phyloP scores from a whole-genome alignment of 73 alveolate species.

The Symbiodinium pilosum region DNA sequence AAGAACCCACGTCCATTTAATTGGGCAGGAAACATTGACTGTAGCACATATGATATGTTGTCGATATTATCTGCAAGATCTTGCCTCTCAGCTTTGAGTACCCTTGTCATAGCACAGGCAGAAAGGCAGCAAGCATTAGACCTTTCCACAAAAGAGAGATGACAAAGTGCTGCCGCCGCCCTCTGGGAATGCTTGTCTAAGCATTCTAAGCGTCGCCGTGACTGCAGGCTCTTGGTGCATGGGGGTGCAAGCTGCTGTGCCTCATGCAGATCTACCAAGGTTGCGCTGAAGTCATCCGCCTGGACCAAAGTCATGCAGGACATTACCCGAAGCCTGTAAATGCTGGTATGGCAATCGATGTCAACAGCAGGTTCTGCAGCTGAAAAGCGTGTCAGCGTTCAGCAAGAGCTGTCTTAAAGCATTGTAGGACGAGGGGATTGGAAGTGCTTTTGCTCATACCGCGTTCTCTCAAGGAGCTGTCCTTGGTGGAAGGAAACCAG shows the following conservation, averaged over 20 bases:
- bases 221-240: neutral
- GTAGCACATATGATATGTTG: no score
- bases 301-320: slow-evolving; percentile 6
- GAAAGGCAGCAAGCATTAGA: neutral
- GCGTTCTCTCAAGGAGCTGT: slow-evolving; percentile 34
- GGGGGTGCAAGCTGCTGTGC: neutral
- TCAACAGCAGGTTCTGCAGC: no score
- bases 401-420: no score
- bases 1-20: no score
- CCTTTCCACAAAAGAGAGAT: neutral
- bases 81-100: no score
- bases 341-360: no score
- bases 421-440: no score
- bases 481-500: slow-evolving; percentile 56
- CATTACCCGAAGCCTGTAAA: no score
- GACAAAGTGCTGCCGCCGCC: neutral
- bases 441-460: no score
- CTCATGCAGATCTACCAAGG: neutral
- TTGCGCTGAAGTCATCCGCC: neutral
- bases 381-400: no score
- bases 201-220: neutral
- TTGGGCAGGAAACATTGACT: no score
- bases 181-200: neutral
- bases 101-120: neutral
- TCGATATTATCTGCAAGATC: no score